Base-by-base conservation (phyloP, 73 alveolate genomes). In the Paramecium sexaurelia region DNA sequence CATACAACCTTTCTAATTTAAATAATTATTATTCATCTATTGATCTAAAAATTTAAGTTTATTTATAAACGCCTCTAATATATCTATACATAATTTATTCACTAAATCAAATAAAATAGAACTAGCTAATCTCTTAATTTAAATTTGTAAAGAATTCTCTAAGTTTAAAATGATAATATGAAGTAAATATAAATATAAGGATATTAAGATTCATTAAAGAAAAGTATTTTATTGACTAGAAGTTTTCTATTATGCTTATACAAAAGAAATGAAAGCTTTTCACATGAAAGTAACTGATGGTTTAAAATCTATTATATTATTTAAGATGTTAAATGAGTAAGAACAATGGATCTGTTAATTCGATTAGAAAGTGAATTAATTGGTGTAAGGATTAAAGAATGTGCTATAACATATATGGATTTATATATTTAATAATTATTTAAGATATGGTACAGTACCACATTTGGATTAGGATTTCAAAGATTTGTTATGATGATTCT, bases 391-490 rank as follows among this genome's bases (percentile, higher is more conserved):
- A 96, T 98, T 88, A 78, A 84, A 33, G 99, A 98, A 92, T 85
- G 95, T 85, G n/a, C n/a, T n/a, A n/a, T n/a, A n/a, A n/a, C 99
- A 99, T 98, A 99, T 95, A 84, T 98, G 85, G 99, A 99, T 61
- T 95, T 99, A 78, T 24, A 19, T 36, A 93, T 7, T 24, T 17
- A 15, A n/a, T 13, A 19, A 20, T 10, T 39, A 55, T 20, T 1
- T 17, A 22, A 93, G 95, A 95, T 97, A 95, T 93, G 99, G 99
- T 36, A 90, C 99, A 56, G 96, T 98, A 73, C 99, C 99, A 2
- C 99, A 99, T 94, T 99, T 93, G 99, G 99, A 35, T 98, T 99
- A 37, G 99, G 99, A 43, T 99, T 99, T 87, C 99, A 99, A 92
- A 97, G 99, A 91, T 97, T 99, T 39, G 98, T 97, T 40, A 96